phyloP scores from a whole-genome alignment of 441 rosid genomes.

The Omphalea diandra region DNA sequence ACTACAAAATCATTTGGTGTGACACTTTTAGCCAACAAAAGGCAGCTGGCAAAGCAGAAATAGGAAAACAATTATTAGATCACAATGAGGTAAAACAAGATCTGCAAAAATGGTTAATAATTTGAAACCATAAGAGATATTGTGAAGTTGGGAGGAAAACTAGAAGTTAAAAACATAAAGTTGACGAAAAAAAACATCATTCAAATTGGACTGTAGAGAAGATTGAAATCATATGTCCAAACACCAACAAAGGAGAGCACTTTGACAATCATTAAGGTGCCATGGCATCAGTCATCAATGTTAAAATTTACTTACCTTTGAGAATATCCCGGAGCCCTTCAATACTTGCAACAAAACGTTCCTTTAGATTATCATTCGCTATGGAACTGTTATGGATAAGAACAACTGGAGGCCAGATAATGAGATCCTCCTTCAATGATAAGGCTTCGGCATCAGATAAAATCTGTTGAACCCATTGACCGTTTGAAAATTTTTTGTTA shows the following conservation, averaged over 20 bases:
- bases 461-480: constrained; percentile 37
- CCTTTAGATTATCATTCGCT: constrained; percentile 32
- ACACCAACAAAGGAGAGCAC: neutral
- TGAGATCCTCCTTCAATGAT: constrained; percentile 53
- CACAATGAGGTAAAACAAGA: neutral
- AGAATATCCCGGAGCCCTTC: constrained; percentile 45
- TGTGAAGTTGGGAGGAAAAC: neutral
- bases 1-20: neutral
- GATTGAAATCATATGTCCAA: constrained; percentile 7
- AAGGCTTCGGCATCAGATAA: constrained; percentile 44
- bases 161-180: neutral
- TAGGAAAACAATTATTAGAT: neutral
- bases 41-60: too few species aligned
- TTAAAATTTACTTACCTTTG: constrained; percentile 38
- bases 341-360: constrained; percentile 41
- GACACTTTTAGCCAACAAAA: neutral
- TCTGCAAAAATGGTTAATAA: neutral
- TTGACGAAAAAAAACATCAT: neutral
- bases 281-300: neutral
- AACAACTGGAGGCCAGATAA: constrained; percentile 64
- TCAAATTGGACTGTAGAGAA: neutral
- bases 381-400: constrained; percentile 46
- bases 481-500: constrained; percentile 26
- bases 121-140: too few species aligned
- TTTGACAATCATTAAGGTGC: constrained; percentile 9